Evolutionary conservation across 352 stramenopile genomes (phyloP).

Genomic region (Lagenidium giganteum): DNA sequence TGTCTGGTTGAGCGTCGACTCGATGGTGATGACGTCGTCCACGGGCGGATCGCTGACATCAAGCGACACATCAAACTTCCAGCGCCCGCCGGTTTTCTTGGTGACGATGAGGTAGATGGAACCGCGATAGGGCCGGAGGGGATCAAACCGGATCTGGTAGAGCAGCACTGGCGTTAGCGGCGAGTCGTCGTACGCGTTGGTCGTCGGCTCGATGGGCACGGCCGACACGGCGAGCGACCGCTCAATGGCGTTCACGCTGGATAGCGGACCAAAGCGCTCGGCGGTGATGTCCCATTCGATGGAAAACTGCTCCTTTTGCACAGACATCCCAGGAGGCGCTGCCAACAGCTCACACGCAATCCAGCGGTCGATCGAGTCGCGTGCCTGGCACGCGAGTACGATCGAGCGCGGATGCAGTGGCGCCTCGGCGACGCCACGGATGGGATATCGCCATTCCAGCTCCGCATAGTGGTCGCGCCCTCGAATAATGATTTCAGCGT

Average conservation of each 20-base stretch:
- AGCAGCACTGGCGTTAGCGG: constrained; percentile 23
- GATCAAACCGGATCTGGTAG: constrained; percentile 78
- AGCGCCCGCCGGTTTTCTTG: constrained; percentile 77
- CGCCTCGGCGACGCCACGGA: constrained; percentile 65
- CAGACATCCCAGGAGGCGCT: constrained; percentile 31
- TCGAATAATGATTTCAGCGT: constrained; percentile 62
- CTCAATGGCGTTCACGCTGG: constrained; percentile 38
- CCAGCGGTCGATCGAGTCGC: constrained; percentile 59
- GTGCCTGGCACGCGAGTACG: constrained; percentile 57
- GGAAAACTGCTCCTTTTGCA: constrained; percentile 39
- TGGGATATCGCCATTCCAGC: constrained; percentile 72
- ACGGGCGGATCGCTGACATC: constrained; percentile 74
- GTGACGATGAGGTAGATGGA: constrained; percentile 70
- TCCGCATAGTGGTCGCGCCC: constrained; percentile 61
- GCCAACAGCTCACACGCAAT: constrained; percentile 60
- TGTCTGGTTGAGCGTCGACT: constrained; percentile 82
- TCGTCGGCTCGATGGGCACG: too few species aligned
- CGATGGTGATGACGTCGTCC: constrained; percentile 86
- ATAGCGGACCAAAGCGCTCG: constrained; percentile 46
- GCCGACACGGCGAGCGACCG: constrained; percentile 41
- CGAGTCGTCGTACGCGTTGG: too few species aligned
- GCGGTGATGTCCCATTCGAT: constrained; percentile 61
- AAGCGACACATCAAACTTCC: constrained; percentile 84
- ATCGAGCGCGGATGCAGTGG: constrained; percentile 54
- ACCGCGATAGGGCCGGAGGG: constrained; percentile 78